Base-by-base conservation (phyloP, 805 yeast species). In the Starmerella powellii region DNA sequence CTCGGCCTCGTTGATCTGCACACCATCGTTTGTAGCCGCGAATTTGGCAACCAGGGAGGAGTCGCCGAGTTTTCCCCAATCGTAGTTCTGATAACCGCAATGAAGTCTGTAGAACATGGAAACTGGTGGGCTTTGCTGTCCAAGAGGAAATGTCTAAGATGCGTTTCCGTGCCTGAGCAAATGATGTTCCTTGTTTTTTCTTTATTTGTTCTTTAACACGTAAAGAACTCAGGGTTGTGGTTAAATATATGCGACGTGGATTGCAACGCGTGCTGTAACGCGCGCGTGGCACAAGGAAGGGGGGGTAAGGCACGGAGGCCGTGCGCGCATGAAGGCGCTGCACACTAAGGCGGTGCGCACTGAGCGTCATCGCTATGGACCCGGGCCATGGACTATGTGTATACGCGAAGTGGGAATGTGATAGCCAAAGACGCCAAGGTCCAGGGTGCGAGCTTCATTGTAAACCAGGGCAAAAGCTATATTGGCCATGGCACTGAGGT, bases 21-120 rank as follows among this genome's bases (percentile, higher is more conserved):
- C 67, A 11, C 53, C 34, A 2, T 83, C 72, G 62, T 81, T 78
- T 34, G 93, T 76, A 38, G 69, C 67, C 30, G 78, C 69, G 34
- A 94, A 93, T 59, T 72, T 78, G 4, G 98, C 98, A 39, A 87
- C 98, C 6, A 94, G 80, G 16, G 95, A 83, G 6, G 74, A 53
- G 6, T 77, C 68, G 34, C 98, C 97, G 43, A 84, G 62, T 58
- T 87, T 88, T 34, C 86, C 87, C 91, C 91, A 81, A 60, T 76
- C 91, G 64, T 81, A 81, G 65, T 78, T 78, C 61, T 82, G 94
- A 60, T 65, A 78, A 21, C 66, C 68, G 47, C 68, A 63, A 34
- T 59, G 52, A 13, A 65, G 47, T 45, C 58, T 61, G 33, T 61
- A 45, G 30, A 54, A 37, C 56, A 54, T 53, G 5, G 10, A n/a